These are phyloP conservation scores for Tulasnella sp. DNA, from an alignment of 768 basidiomycete species.

Conservation along the genomic window DNA sequence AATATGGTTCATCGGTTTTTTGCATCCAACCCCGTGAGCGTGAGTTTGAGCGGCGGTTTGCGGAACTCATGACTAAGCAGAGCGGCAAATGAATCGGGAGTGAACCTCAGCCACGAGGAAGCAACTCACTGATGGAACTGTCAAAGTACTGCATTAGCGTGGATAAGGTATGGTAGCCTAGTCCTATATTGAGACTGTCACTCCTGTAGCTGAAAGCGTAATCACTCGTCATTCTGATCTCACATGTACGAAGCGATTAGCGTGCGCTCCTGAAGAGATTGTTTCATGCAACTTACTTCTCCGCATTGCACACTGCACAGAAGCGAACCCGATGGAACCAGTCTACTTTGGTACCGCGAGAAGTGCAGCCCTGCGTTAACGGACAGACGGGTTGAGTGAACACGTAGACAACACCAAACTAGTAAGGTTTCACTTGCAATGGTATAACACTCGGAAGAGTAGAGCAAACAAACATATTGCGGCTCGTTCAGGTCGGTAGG, in stretches of 20 bases:
- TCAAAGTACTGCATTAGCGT: neutral
- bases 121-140: neutral
- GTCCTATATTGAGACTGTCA: neutral
- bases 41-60: too few species aligned
- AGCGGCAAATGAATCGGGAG: too few species aligned
- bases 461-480: too few species aligned
- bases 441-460: constrained; percentile 4
- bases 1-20: neutral
- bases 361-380: neutral
- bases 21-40: neutral
- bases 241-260: neutral
- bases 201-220: neutral
- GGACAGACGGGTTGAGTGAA: too few species aligned
- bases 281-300: neutral
- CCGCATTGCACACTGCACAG: neutral
- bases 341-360: neutral
- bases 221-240: neutral
- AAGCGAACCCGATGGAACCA: neutral
- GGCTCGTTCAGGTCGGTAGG: too few species aligned
- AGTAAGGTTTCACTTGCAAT: neutral
- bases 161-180: neutral
- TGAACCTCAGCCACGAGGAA: neutral
- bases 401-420: too few species aligned
- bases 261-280: neutral
- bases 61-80: too few species aligned